Base-by-base conservation (phyloP, 208 protist genomes). In the Acanthamoeba castellanii region DNA sequence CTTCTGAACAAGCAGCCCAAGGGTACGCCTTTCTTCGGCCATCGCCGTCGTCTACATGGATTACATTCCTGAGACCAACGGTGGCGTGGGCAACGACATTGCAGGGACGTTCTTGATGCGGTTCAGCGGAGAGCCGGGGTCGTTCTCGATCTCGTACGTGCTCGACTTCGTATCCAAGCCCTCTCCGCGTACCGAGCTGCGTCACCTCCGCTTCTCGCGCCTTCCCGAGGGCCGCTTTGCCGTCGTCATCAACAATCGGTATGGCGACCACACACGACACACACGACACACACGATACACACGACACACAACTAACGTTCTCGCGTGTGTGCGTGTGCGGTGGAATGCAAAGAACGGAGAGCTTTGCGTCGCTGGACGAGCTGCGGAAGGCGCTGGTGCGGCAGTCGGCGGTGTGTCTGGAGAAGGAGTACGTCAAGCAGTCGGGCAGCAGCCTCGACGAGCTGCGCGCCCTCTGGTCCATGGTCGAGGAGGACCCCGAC, bases 211-310 rank as follows among this genome's bases (percentile, higher is more conserved):
- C 59, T 64, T 64, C 22, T 64, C 59, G 59, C 59, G 59, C 5
- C 59, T 64, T 16, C 59, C 22, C 59, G 59, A 64, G 13, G 59
- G 59, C 59, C 13, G 59, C 59, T 64, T 64, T 16, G 59, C 59
- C 59, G 59, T 64, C 59, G 59, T 64, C 59, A 64, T 64, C 59
- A 64, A 64, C 59, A 64, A 64, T 64, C 59, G 59, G 59, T 64
- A 27, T 2, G 59, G 5, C 59, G 13, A 4, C 13, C 22, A 16
- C 59, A 7, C 52, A n/a, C n/a, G n/a, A n/a, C n/a, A n/a, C n/a
- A n/a, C n/a, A n/a, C n/a, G n/a, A n/a, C n/a, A n/a, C n/a, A n/a
- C n/a, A n/a, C n/a, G n/a, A n/a, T n/a, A n/a, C n/a, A n/a, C n/a
- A n/a, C n/a, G n/a, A n/a, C n/a, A n/a, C n/a, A n/a, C n/a, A n/a